These are phyloP conservation scores for Lentinula sp. DNA, from an alignment of 768 basidiomycete genomes.

Conservation along the genomic window DNA sequence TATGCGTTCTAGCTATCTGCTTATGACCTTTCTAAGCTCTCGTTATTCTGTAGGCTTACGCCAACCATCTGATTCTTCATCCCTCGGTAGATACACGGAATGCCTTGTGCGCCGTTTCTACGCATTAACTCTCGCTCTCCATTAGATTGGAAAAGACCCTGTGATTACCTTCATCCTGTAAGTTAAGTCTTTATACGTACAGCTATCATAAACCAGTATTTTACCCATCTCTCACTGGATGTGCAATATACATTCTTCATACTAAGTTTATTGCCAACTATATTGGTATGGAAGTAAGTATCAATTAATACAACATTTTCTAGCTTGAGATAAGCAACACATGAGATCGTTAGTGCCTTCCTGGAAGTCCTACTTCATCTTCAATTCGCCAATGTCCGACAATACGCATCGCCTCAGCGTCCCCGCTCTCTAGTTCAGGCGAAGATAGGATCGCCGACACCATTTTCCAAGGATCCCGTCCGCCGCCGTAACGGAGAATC, in stretches of 20 bases:
- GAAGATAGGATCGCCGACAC: conserved; percentile 63
- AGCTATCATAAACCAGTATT: background rate
- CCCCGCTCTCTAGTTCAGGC: conserved; percentile 64
- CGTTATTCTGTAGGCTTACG: conserved; percentile 33
- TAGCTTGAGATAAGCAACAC: background rate
- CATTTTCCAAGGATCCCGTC: conserved; percentile 93
- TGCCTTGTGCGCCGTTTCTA: background rate
- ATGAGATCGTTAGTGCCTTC: conserved; percentile 42
- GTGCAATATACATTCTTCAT: too few species aligned
- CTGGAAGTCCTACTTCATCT: conserved; percentile 57
- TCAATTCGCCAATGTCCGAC: conserved; percentile 89
- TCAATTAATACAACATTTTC: background rate
- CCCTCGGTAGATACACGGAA: background rate
- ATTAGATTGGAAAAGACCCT: background rate
- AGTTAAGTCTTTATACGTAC: background rate
- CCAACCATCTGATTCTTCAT: conserved; percentile 33
- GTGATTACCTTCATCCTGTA: background rate
- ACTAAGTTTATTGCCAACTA: background rate
- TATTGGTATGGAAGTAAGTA: background rate
- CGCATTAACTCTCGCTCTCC: background rate
- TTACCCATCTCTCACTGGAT: background rate
- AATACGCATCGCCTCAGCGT: conserved; percentile 78
- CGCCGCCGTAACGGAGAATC: conserved; percentile 79
- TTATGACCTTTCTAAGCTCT: background rate
- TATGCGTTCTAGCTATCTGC: background rate